A percentile compares a stretch with the other conserved stretches of the same genome.
Evolutionary conservation across 306 rosid species (phyloP).

Genomic region (Cucumis hystrix): DNA sequence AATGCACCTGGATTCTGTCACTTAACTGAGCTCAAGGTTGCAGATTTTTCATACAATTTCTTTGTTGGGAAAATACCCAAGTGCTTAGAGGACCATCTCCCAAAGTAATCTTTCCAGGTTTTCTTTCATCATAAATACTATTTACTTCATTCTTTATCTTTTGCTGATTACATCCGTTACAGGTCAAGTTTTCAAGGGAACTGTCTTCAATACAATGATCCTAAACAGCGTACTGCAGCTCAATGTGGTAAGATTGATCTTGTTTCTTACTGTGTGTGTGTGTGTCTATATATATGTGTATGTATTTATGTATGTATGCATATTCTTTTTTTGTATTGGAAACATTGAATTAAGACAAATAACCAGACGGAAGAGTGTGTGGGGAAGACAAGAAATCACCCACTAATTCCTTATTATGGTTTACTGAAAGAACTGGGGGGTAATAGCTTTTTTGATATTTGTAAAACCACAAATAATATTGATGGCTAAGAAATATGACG

Average conservation of each 20-base stretch:
- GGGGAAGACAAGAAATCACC: background rate
- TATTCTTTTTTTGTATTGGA: background rate
- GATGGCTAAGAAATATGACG: background rate
- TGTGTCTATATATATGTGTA: too few species aligned
- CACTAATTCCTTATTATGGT: background rate
- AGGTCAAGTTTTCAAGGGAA: slow-evolving; percentile 87
- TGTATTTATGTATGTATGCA: background rate
- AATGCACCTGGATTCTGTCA: slow-evolving; percentile 62
- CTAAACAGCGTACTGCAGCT: slow-evolving; percentile 48
- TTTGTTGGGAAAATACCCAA: slow-evolving; percentile 77
- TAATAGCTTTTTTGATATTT: background rate
- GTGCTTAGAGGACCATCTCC: slow-evolving; percentile 65
- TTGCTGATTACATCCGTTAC: slow-evolving; percentile 13
- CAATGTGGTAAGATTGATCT: slow-evolving; percentile 52
- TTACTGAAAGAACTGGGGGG: background rate
- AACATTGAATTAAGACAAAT: background rate
- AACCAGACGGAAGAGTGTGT: background rate
- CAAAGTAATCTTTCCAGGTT: slow-evolving; percentile 38
- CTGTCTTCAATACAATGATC: slow-evolving; percentile 52
- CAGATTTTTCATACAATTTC: slow-evolving; percentile 81
- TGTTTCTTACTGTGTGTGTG: background rate
- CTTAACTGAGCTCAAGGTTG: slow-evolving; percentile 46
- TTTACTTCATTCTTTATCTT: slow-evolving; percentile 12
- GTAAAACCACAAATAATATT: background rate
- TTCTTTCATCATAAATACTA: slow-evolving; percentile 8